phyloP scores from a whole-genome alignment of 192 early-diverging fungal species.

The Mortierella hygrophila region DNA sequence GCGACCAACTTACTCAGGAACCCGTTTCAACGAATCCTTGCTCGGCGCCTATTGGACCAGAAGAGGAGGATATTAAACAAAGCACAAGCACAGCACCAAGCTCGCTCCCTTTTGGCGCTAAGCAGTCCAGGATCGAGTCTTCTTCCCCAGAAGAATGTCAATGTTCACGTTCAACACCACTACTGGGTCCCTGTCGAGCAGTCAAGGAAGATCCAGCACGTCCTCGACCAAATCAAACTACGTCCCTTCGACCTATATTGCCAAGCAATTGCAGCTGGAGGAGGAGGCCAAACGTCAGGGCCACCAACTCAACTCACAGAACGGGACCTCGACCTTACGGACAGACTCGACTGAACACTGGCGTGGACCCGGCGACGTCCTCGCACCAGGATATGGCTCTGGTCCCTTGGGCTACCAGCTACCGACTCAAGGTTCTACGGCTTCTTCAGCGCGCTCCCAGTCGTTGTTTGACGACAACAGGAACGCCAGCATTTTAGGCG shows the following conservation, averaged over 20 bases:
- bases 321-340: neutral
- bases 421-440: neutral
- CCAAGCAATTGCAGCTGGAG: constrained; percentile 24
- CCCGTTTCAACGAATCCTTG: neutral
- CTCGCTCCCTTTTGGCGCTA: neutral
- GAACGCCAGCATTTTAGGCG: neutral
- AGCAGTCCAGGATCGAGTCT: neutral
- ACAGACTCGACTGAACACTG: constrained; percentile 1
- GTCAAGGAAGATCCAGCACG: constrained; percentile 15
- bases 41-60: neutral
- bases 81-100: neutral
- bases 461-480: neutral
- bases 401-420: constrained; percentile 41
- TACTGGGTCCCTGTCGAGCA: constrained; percentile 14
- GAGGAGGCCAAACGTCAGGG: constrained; percentile 26
- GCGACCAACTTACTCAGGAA: neutral
- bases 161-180: constrained; percentile 47
- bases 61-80: neutral
- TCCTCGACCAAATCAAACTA: constrained; percentile 20
- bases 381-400: constrained; percentile 34
- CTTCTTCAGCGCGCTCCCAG: neutral
- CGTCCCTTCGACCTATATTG: constrained; percentile 40
- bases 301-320: neutral
- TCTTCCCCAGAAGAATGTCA: neutral
- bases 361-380: constrained; percentile 24